Percentiles rank a stretch among this genome's conserved stretches.
These are phyloP conservation scores for Dentipellis sp. DNA, from an alignment of 768 basidiomycete genomes.

Conservation along the genomic window DNA sequence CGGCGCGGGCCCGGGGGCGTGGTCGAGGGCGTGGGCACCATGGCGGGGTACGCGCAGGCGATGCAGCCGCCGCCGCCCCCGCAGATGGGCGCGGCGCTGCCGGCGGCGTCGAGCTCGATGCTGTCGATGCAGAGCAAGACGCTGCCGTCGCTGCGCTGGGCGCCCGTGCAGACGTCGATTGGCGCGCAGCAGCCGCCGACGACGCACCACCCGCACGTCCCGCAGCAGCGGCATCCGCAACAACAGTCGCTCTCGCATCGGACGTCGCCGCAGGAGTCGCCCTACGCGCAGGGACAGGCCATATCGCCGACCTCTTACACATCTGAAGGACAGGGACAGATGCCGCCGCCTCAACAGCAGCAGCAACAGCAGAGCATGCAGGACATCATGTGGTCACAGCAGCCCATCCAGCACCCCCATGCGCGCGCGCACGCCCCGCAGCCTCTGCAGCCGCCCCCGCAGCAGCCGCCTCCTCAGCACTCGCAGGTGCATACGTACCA, in stretches of 20 bases:
- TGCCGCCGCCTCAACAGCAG: not conserved
- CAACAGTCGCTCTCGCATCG: not conserved
- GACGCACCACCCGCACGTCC: not conserved
- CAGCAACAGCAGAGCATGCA: not conserved
- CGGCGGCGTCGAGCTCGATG: not conserved
- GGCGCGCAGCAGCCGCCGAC: not conserved
- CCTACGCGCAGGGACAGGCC: conserved; percentile 1
- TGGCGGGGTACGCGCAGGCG: not conserved
- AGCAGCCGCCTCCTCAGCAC: conserved; percentile 6
- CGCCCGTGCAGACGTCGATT: not conserved
- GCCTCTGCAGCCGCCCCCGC: not conserved
- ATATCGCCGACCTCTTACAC: not conserved
- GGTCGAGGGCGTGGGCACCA: not conserved
- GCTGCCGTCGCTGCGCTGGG: not conserved
- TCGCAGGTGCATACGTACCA: not conserved
- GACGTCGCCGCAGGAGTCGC: not conserved
- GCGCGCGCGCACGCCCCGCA: not conserved
- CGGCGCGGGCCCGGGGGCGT: not conserved
- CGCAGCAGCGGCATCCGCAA: not conserved
- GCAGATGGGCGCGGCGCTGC: not conserved
- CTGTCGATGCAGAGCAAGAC: not conserved
- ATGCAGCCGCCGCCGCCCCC: not conserved
- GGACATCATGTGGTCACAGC: not conserved
- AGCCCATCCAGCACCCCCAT: not conserved
- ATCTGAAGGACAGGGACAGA: not conserved